These are phyloP conservation scores for Diaporthe ilicicola DNA, from an alignment of 2,329 filamentous ascomycete genomes.

Conservation along the genomic window DNA sequence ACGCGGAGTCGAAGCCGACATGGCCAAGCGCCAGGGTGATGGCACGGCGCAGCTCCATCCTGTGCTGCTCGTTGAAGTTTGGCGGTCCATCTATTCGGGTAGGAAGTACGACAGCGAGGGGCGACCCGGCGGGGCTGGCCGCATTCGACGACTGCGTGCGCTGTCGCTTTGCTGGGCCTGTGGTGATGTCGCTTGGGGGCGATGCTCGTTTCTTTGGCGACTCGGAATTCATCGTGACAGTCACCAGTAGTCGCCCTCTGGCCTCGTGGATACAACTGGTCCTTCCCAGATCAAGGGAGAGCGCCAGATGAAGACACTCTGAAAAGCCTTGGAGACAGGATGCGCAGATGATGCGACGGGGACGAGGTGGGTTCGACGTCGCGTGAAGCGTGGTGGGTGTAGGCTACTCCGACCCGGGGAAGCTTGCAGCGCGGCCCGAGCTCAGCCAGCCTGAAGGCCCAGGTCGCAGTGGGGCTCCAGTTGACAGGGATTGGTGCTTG, in stretches of 20 bases:
- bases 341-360: neutral
- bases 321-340: neutral
- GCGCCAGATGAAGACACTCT: neutral
- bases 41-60: conserved; percentile 59
- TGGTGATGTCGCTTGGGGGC: conserved; percentile 40
- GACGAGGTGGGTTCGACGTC: conserved; percentile 9
- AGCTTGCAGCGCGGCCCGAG: conserved; percentile 24
- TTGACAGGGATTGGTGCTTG: neutral
- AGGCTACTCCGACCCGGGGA: neutral
- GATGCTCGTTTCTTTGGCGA: conserved; percentile 45
- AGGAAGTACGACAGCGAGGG: conserved; percentile 16
- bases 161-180: conserved; percentile 44
- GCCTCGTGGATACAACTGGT: neutral
- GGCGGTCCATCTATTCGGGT: conserved; percentile 27
- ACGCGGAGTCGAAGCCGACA: conserved; percentile 66
- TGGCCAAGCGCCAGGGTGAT: conserved; percentile 64
- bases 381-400: neutral
- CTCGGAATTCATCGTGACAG: conserved; percentile 21
- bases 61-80: conserved; percentile 44
- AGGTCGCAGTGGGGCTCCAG: neutral
- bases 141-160: conserved; percentile 34
- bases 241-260: neutral
- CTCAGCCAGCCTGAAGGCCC: neutral
- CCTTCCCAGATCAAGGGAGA: neutral
- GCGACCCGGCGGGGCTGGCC: conserved; percentile 27